Evolutionary conservation across 176 grass and related monocot species (phyloP).

Genomic region (Oryza punctata): DNA sequence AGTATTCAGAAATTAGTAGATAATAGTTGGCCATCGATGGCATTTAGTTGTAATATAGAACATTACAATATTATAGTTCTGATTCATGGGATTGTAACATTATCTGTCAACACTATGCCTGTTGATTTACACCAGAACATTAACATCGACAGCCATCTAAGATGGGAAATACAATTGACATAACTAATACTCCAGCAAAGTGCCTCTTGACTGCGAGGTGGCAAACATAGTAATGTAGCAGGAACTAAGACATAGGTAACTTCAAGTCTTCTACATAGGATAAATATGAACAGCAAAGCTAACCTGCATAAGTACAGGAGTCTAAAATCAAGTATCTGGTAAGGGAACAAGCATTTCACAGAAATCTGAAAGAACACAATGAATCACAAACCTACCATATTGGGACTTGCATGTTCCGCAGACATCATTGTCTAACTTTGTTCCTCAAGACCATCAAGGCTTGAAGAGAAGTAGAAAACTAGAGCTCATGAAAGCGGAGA

Average conservation of each 20-base stretch:
- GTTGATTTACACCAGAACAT: constrained; percentile 12
- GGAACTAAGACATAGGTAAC: neutral
- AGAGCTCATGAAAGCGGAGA: neutral
- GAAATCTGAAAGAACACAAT: neutral
- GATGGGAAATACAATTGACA: neutral
- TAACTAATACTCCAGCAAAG: neutral
- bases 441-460: neutral
- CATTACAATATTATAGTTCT: neutral
- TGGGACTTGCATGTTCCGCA: neutral
- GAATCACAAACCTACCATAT: constrained; percentile 17
- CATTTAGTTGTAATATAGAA: neutral
- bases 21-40: neutral
- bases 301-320: constrained; percentile 23
- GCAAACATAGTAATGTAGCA: neutral
- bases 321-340: neutral
- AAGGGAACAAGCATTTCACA: neutral
- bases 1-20: too few relatives aligned
- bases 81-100: neutral
- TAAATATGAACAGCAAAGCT: neutral
- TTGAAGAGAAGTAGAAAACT: constrained; percentile 2
- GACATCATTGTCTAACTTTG: neutral
- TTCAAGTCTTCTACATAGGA: neutral
- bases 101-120: neutral
- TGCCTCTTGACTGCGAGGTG: neutral
- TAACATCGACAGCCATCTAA: neutral